phyloP scores from a whole-genome alignment of 176 grass and related monocot species.

The Puccinellia tenuiflora region DNA sequence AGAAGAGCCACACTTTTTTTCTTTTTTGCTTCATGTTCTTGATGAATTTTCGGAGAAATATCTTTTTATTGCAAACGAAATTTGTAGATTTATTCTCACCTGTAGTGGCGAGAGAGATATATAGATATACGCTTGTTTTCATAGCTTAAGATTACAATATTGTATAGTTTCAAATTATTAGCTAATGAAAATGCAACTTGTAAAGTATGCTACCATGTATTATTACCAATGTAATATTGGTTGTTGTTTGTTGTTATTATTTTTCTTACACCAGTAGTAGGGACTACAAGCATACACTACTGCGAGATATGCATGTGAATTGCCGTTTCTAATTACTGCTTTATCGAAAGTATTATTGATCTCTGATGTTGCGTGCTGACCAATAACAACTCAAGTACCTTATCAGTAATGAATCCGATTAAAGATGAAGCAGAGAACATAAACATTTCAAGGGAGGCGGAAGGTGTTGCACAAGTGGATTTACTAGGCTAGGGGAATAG shows the following conservation, averaged over 20 bases:
- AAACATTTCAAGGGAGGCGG: neutral
- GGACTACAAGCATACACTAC: neutral
- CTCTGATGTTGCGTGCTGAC: neutral
- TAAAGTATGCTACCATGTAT: too few relatives aligned
- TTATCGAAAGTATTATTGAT: neutral
- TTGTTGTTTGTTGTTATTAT: neutral
- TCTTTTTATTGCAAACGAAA: too few relatives aligned
- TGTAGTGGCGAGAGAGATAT: too few relatives aligned
- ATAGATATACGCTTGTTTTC: too few relatives aligned
- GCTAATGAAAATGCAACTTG: too few relatives aligned
- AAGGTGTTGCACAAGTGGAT: neutral
- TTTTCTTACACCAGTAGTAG: neutral
- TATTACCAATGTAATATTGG: too few relatives aligned
- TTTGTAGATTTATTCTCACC: too few relatives aligned
- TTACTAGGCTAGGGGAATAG: neutral
- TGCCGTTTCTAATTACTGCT: neutral
- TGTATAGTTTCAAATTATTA: neutral
- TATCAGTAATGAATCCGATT: neutral
- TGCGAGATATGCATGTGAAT: neutral
- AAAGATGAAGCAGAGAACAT: neutral
- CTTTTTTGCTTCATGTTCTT: too few relatives aligned
- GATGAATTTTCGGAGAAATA: too few relatives aligned
- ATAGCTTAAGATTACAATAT: too few relatives aligned
- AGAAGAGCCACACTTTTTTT: too few relatives aligned
- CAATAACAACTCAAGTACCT: neutral